These are phyloP conservation scores for Tardiomyces blankii DNA, from an alignment of 1,139 yeast genomes.

Conservation along the genomic window DNA sequence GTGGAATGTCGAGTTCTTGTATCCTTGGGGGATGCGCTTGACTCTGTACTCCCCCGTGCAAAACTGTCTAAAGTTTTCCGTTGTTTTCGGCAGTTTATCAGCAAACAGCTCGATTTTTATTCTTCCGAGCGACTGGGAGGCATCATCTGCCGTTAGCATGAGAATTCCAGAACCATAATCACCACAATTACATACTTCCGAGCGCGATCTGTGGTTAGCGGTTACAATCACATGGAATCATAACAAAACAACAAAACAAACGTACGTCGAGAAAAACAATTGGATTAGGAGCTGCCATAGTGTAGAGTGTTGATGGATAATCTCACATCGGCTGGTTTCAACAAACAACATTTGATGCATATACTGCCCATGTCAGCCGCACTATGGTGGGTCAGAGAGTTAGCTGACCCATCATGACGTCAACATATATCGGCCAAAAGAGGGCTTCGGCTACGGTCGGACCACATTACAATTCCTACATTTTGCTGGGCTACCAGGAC, in stretches of 20 bases:
- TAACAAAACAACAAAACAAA: too few relatives aligned
- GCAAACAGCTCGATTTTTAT: conserved; percentile 32
- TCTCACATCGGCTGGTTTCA: too few relatives aligned
- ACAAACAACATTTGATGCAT: too few relatives aligned
- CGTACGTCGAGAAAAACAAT: conserved; percentile 32
- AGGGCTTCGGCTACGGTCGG: too few relatives aligned
- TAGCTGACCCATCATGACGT: neutral
- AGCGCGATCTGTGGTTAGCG: neutral
- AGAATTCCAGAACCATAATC: neutral
- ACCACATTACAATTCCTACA: too few relatives aligned
- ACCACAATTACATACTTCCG: neutral
- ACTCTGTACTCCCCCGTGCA: conserved; percentile 42
- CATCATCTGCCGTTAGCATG: neutral
- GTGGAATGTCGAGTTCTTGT: conserved; percentile 69
- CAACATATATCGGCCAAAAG: too few relatives aligned
- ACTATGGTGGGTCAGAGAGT: too few relatives aligned
- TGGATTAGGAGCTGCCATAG: conserved; percentile 15
- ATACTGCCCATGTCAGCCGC: too few relatives aligned
- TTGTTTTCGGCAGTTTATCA: conserved; percentile 20
- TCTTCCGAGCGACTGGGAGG: conserved; percentile 26
- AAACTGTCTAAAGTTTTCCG: conserved; percentile 44
- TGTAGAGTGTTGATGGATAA: too few relatives aligned
- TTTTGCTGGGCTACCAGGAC: too few relatives aligned
- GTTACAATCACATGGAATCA: too few relatives aligned
- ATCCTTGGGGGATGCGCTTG: conserved; percentile 41